Base-by-base conservation (phyloP, 2,329 filamentous ascomycete genomes). In the Xylariomycetidae sp. region DNA sequence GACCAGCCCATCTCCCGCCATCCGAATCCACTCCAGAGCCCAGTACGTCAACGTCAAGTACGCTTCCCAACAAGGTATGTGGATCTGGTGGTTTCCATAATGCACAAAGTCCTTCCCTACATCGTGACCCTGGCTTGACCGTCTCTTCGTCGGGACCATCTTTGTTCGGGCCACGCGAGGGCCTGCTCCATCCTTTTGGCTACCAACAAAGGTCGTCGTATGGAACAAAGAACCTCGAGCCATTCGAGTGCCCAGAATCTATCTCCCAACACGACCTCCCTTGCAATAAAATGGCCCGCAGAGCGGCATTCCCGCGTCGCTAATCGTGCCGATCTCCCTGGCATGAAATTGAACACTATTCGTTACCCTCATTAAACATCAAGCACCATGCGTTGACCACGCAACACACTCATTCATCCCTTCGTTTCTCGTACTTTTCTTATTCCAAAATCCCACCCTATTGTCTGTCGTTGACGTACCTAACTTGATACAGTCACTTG, bases 21-120 rank as follows among this genome's bases (percentile, higher is more conserved):
- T n/a, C n/a, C n/a, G n/a, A n/a, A n/a, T n/a, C n/a, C n/a, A n/a
- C 26, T 29, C 10, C 26, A 7, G 15, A 29, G 6, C 15, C 26
- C 15, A 29, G 26, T 13, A 13, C 24, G 6, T 14, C 24, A 25
- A 13, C 24, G 24, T 25, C 12, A 12, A 5, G 15, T 25, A 13
- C 15, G 15, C 12, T 16, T 31, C n/a, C n/a, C 22, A 32, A 18
- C 31, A 40, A 42, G 41, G 43, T 46, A 42, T 28, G 43, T 42
- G 14, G 8, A 9, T 15, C 25, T 10, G 18, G 25, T 38, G 35
- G 24, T 40, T 26, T 18, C 4, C 18, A 15, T 18, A 6, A 9
- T 18, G 17, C 26, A 15, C 13, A 29, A 6, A 16, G 18, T 29
- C 26, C 14, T 10, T 18, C n/a, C n/a, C n/a, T n/a, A n/a, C n/a